phyloP scores from a whole-genome alignment of 2,329 filamentous ascomycete genomes.

The Neonectria punicea region DNA sequence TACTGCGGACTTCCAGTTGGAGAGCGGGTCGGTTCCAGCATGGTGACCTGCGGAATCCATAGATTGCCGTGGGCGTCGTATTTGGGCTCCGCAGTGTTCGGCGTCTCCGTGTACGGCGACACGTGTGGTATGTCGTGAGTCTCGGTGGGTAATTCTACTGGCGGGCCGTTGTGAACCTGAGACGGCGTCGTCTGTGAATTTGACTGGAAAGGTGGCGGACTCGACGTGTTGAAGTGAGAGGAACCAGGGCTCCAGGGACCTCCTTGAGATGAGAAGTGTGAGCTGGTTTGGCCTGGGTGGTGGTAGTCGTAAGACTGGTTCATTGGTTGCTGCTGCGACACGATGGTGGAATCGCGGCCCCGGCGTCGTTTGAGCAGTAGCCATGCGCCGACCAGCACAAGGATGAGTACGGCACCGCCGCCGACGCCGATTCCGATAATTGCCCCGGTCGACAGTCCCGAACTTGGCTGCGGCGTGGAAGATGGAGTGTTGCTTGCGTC shows the following conservation, averaged over 20 bases:
- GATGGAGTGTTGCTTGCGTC: slow-evolving; percentile 22
- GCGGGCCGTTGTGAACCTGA: slow-evolving; percentile 34
- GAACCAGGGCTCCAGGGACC: slow-evolving; percentile 43
- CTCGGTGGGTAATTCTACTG: slow-evolving; percentile 43
- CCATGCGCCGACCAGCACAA: slow-evolving; percentile 41
- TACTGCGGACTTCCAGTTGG: slow-evolving; percentile 33
- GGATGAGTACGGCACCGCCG: slow-evolving; percentile 44
- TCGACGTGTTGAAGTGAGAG: slow-evolving; percentile 33
- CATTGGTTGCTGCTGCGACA: slow-evolving; percentile 40
- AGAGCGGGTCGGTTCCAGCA: slow-evolving; percentile 42
- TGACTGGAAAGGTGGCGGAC: slow-evolving; percentile 29
- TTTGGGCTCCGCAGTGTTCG: slow-evolving; percentile 40
- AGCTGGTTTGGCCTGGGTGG: slow-evolving; percentile 35
- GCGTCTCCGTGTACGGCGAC: slow-evolving; percentile 32
- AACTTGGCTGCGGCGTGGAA: slow-evolving; percentile 10
- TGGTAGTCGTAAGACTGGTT: slow-evolving; percentile 39
- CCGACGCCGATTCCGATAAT: slow-evolving; percentile 58
- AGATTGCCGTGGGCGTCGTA: slow-evolving; percentile 46
- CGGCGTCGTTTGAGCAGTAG: slow-evolving; percentile 46
- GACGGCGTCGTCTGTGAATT: slow-evolving; percentile 35
- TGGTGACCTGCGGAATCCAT: slow-evolving; percentile 49
- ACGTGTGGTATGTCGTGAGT: slow-evolving; percentile 21
- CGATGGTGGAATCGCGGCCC: slow-evolving; percentile 20
- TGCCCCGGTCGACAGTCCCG: slow-evolving; percentile 48
- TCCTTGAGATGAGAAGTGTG: slow-evolving; percentile 31